Evolutionary conservation across 208 protist genomes (phyloP).

Genomic region (Crithidia expoeki): DNA sequence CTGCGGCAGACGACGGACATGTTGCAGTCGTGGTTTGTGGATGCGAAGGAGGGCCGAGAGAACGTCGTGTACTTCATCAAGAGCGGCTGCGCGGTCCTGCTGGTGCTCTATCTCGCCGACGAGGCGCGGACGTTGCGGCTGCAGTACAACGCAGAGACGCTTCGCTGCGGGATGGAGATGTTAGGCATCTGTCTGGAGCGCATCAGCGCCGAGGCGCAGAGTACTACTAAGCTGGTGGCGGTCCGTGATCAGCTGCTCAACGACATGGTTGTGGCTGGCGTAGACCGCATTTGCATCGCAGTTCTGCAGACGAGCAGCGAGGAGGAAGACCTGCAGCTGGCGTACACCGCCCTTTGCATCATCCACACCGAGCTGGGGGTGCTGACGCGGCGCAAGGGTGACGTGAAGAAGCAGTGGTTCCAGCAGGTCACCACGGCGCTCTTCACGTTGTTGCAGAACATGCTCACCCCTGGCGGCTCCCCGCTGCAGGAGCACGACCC

Average conservation of each 20-base stretch:
- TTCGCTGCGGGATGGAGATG: conserved; percentile 48
- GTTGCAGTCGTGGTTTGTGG: conserved; percentile 52
- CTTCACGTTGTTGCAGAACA: conserved; percentile 81
- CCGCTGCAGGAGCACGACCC: conserved; percentile 28
- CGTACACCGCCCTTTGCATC: conserved; percentile 65
- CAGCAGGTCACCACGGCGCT: conserved; percentile 51
- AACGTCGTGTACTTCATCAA: conserved; percentile 73
- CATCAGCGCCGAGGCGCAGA: conserved; percentile 41
- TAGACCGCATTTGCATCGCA: conserved; percentile 74
- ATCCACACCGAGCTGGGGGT: conserved; percentile 52
- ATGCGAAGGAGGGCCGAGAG: conserved; percentile 54
- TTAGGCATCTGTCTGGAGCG: conserved; percentile 65
- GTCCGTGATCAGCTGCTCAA: conserved; percentile 69
- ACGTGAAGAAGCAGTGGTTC: conserved; percentile 55
- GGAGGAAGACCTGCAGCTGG: conserved; percentile 61
- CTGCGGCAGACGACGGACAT: conserved; percentile 46
- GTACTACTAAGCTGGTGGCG: conserved; percentile 37
- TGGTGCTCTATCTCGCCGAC: conserved; percentile 62
- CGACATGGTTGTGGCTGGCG: conserved; percentile 57
- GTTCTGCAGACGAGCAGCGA: conserved; percentile 47
- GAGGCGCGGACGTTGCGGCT: conserved; percentile 54
- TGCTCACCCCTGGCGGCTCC: conserved; percentile 56
- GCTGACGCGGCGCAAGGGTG: conserved; percentile 54
- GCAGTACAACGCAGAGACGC: conserved; percentile 41
- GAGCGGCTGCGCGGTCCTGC: conserved; percentile 48